These are phyloP conservation scores for Cutaneotrichosporon mucoides DNA, from an alignment of 1,284 basidiomycete genomes.

Conservation along the genomic window DNA sequence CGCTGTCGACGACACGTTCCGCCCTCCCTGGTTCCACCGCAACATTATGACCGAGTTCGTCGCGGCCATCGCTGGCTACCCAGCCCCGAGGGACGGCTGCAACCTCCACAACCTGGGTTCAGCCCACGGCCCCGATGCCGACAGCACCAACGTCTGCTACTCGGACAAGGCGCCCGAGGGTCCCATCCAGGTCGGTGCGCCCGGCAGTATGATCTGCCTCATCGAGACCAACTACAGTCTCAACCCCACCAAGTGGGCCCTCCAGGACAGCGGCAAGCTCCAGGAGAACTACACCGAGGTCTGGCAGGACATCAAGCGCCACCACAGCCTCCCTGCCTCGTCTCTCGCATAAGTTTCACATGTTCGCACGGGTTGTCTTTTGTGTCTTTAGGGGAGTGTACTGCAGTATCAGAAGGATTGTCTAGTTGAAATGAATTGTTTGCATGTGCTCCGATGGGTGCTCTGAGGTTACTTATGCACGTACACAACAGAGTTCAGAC, in stretches of 20 bases:
- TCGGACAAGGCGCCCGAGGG: slow-evolving; percentile 8
- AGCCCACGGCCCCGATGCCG: slow-evolving; percentile 33
- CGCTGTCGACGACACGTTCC: slow-evolving; percentile 44
- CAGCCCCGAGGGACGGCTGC: slow-evolving; percentile 22
- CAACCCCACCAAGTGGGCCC: slow-evolving; percentile 12
- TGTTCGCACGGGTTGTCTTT: too few species aligned
- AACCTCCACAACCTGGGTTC: slow-evolving; percentile 33
- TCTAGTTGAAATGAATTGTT: too few species aligned
- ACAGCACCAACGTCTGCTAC: slow-evolving; percentile 3
- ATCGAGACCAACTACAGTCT: slow-evolving; percentile 7
- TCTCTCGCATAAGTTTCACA: neutral
- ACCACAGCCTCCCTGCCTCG: slow-evolving; percentile 9
- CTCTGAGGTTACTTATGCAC: too few species aligned
- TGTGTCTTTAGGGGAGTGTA: too few species aligned
- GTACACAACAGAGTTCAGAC: too few species aligned
- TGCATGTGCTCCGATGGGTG: too few species aligned
- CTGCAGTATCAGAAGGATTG: too few species aligned
- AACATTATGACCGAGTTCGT: slow-evolving; percentile 51
- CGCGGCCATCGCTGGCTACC: slow-evolving; percentile 15
- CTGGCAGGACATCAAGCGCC: slow-evolving; percentile 14
- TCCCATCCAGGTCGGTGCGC: neutral
- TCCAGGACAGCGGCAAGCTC: slow-evolving; percentile 28
- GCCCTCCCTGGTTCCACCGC: slow-evolving; percentile 58
- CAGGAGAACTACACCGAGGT: slow-evolving; percentile 27
- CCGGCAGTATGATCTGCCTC: slow-evolving; percentile 4